Conservation (phyloP, 331 rosid genomes). For the Quercus lobata region DNA sequence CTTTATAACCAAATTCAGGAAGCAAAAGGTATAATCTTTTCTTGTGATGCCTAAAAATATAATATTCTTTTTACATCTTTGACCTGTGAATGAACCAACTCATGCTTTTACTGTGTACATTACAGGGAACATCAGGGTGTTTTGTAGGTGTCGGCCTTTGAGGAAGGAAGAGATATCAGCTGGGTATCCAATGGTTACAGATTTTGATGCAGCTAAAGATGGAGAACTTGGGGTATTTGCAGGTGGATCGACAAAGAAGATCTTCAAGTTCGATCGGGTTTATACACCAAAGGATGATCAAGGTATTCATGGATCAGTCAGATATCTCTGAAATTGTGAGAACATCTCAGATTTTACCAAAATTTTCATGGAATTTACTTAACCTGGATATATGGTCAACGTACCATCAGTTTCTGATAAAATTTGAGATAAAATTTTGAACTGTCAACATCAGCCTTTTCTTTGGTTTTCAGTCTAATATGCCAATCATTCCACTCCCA, state of each 20-base stretch:
- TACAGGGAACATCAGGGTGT: constrained; percentile 81
- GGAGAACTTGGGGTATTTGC: constrained; percentile 70
- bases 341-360: too few species aligned
- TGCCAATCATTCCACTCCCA: neutral
- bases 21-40: constrained; percentile 58
- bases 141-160: constrained; percentile 86
- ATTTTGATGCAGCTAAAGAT: constrained; percentile 76
- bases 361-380: neutral
- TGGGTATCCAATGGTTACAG: constrained; percentile 58
- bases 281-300: constrained; percentile 82
- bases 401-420: neutral
- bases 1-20: constrained; percentile 87
- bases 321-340: too few species aligned
- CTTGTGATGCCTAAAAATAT: neutral
- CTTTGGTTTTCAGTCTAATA: constrained; percentile 14
- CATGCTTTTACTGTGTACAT: neutral
- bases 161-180: constrained; percentile 54
- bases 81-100: neutral
- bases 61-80: neutral
- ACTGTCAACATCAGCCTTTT: constrained; percentile 6
- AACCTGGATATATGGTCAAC: neutral
- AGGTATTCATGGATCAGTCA: constrained; percentile 26
- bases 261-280: constrained; percentile 77
- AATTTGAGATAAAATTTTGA: neutral
- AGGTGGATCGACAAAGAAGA: constrained; percentile 48